Evolutionary conservation across 2,329 filamentous ascomycete species (phyloP), one percentile per base, ranked within the genome.

Genomic region (Colletotrichum scovillei): DNA sequence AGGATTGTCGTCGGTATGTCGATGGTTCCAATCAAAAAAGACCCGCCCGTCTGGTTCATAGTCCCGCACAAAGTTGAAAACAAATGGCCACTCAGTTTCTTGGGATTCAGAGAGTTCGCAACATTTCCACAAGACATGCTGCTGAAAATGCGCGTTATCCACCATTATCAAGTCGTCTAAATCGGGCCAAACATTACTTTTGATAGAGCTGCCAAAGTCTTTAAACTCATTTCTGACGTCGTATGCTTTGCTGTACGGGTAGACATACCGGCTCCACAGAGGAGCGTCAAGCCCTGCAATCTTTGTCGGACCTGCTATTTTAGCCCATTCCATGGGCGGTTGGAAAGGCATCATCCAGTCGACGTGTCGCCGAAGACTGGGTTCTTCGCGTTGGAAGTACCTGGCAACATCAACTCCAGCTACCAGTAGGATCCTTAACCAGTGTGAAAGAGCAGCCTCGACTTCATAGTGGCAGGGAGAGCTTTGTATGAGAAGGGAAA

Each of bases 221-320:
- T 35, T 67, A 26, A 67, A 71, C n/a, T 62, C 63, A 0, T 30
- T 14, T 4, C 38, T 30, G 4, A 30, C 69, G 5, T 71, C 32
- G 16, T 62, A 28, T 19, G 63, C 69, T 19, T 35, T 52, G 16
- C 32, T 49, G 2, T 12, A 1, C 0, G 63, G 49, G 0, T 52
- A 49, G n/a, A 63, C 49, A 32, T 56, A 57, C 8, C 63, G 63
- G 4, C n/a, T 8, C 5, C 35, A 56, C 11, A 67, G 22, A 3
- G 69, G 69, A 1, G 67, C 26, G 24, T 67, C 12, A 11, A 67
- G 14, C 0, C 63, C 69, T 11, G 19, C 28, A 4, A 72, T 72
- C 11, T 7, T 30, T 53, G 24, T 26, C 24, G 24, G 24, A 26
- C 24, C 24, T 26, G 24, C 24, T 26, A 26, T 26, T 26, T 26